Percentiles rank a stretch among this genome's conserved stretches.
These are phyloP conservation scores for Clathrospora elynae DNA, from an alignment of 2,329 filamentous ascomycete genomes.

Conservation along the genomic window DNA sequence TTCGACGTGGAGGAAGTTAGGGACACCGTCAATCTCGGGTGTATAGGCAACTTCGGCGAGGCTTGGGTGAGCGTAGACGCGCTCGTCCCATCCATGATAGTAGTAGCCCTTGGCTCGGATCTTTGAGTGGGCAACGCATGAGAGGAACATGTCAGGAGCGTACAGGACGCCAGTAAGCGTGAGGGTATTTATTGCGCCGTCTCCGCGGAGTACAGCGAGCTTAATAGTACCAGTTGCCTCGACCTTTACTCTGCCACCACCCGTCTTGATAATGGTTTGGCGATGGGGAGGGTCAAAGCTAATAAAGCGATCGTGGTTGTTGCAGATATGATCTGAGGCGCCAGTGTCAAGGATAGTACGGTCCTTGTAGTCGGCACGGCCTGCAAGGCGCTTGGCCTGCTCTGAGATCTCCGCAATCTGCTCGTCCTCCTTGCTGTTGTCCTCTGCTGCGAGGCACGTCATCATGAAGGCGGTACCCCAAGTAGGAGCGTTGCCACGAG, in stretches of 20 bases:
- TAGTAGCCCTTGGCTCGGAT: conserved; percentile 2
- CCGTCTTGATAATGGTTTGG: conserved; percentile 1
- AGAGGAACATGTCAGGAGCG: conserved; percentile 3
- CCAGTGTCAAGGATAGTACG: neutral
- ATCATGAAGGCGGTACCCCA: conserved; percentile 1
- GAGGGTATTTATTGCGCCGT: conserved; percentile 1
- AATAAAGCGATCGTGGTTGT: conserved; percentile 1
- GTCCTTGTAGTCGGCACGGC: conserved; percentile 1
- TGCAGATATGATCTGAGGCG: conserved; percentile 1
- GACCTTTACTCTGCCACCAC: conserved; percentile 1
- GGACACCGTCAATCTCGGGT: neutral
- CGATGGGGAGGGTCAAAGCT: conserved; percentile 1
- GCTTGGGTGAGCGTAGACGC: conserved; percentile 1
- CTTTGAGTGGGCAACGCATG: neutral
- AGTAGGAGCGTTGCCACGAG: conserved; percentile 1
- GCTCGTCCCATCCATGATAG: conserved; percentile 2
- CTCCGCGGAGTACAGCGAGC: conserved; percentile 1
- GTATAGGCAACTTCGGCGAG: neutral
- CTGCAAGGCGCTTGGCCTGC: conserved; percentile 2
- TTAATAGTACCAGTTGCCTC: neutral
- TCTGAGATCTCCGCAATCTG: conserved; percentile 2
- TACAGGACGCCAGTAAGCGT: conserved; percentile 2
- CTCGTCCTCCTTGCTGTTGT: neutral
- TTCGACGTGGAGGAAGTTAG: neutral
- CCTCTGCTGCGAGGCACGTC: neutral